Conservation (phyloP, 1,284 basidiomycete genomes). For the Cryptococcus sp. region DNA sequence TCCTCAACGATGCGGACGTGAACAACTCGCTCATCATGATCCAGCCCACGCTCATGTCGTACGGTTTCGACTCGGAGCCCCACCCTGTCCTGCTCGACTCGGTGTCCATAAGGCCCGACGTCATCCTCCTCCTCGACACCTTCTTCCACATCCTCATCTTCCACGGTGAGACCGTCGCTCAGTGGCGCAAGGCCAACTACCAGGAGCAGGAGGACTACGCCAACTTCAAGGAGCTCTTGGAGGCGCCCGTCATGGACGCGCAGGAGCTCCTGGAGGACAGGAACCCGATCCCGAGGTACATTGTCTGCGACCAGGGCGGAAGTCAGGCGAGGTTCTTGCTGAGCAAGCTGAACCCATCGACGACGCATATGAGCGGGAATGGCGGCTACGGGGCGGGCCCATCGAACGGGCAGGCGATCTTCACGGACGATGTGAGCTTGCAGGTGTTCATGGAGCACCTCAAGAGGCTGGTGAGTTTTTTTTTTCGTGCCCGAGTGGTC, state of each 20-base stretch:
- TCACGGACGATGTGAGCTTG: slow-evolving; percentile 97
- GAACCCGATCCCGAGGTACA: slow-evolving; percentile 95
- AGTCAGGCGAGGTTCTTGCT: slow-evolving; percentile 96
- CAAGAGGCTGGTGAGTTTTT: slow-evolving; percentile 64
- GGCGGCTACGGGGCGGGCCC: slow-evolving; percentile 68
- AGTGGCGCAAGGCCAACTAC: slow-evolving; percentile 99
- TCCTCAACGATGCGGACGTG: slow-evolving; percentile 95
- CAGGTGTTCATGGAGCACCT: slow-evolving; percentile 96
- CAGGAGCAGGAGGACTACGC: slow-evolving; percentile 99
- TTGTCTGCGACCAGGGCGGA: slow-evolving; percentile 96
- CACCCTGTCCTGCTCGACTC: slow-evolving; percentile 96
- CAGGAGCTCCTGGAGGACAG: slow-evolving; percentile 92
- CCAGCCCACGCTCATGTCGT: slow-evolving; percentile 98
- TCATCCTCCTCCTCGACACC: slow-evolving; percentile 95
- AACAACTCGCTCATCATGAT: slow-evolving; percentile 99
- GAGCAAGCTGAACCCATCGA: slow-evolving; percentile 94
- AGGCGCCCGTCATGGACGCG: slow-evolving; percentile 67
- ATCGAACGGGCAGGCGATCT: slow-evolving; percentile 84
- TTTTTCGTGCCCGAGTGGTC: neutral
- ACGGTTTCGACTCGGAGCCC: slow-evolving; percentile 84
- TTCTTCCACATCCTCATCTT: slow-evolving; percentile 99
- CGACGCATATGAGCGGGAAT: slow-evolving; percentile 84
- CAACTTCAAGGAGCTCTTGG: slow-evolving; percentile 93
- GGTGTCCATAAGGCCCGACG: slow-evolving; percentile 95
- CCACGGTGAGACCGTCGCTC: slow-evolving; percentile 95